Evolutionary conservation across 306 rosid genomes (phyloP).

Genomic region (apple (Malus domestica)): DNA sequence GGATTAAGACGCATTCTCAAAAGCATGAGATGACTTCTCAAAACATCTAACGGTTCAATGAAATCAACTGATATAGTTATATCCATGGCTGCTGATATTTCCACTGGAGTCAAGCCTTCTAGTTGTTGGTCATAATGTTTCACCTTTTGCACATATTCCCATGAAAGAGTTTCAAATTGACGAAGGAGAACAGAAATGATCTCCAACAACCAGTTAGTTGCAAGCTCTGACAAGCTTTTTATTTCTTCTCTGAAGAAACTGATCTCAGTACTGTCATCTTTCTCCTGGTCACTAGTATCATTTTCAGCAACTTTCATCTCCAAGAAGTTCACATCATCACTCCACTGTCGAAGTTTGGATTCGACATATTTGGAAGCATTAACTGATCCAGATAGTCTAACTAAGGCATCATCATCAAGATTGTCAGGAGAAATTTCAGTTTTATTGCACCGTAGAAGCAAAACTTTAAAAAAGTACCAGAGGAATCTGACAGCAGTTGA

Average conservation of each 20-base stretch:
- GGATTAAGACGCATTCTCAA: conserved; percentile 39
- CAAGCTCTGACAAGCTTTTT: conserved; percentile 53
- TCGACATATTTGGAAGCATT: conserved; percentile 58
- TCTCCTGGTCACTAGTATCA: conserved; percentile 26
- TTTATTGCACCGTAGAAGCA: conserved; percentile 45
- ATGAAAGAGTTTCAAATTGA: conserved; percentile 51
- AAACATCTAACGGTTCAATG: conserved; percentile 43
- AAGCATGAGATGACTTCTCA: conserved; percentile 39
- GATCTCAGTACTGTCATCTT: conserved; percentile 12
- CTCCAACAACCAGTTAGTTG: conserved; percentile 68
- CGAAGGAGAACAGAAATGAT: conserved; percentile 53
- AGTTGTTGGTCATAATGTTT: conserved; percentile 27
- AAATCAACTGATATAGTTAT: conserved; percentile 37
- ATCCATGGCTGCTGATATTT: conserved; percentile 23
- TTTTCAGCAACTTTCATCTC: conserved; percentile 66
- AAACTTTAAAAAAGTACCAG: conserved; percentile 60
- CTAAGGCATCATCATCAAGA: conserved; percentile 30
- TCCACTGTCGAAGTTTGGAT: conserved; percentile 57
- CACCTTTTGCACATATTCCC: conserved; percentile 44
- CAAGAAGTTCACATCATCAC: conserved; percentile 51
- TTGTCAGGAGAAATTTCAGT: conserved; percentile 31
- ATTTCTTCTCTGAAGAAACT: conserved; percentile 57
- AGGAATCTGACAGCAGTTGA: conserved; percentile 57
- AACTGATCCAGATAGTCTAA: conserved; percentile 39
- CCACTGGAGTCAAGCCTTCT: conserved; percentile 16